Evolutionary conservation across 306 rosid species (phyloP), one percentile per base, ranked within the genome.

Genomic region (Quercus variabilis): DNA sequence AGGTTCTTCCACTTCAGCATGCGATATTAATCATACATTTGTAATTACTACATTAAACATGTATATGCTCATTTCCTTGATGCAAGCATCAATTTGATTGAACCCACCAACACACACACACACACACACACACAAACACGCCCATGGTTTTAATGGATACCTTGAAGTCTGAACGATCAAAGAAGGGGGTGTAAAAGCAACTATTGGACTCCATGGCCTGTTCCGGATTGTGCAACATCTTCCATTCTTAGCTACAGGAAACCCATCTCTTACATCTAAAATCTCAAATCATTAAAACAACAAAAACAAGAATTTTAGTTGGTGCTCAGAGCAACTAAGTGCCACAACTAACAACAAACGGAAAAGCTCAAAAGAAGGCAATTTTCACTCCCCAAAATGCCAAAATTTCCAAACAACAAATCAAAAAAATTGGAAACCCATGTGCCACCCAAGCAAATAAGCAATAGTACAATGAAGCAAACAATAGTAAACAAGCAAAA

Each of bases 231-330:
- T 85, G 25, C 77, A 80, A 77, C 79, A 77, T 73, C 80, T 83
- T 74, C 80, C 88, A 86, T 74, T 89, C 79, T 79, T 79, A 9
- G 74, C 69, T 65, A 85, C 73, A 85, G 54, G 79, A 78, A 59
- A 11, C 46, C 54, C 85, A n/a, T 79, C 71, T 83, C 79, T 89
- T 4, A 80, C 68, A 18, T 84, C 92, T 91, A 60, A 76, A 81
- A 78, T 18, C 69, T 49, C 35, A 35, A 43, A 18, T 52, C 55
- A 78, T 76, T 6, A 28, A 76, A 14, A 2, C 54, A 49, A 31
- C n/a, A 23, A 46, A 15, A 63, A 56, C 12, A 79, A 79, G 35
- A 20, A 57, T 25, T 43, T 3, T 28, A 62, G 18, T 62, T 31
- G 23, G 2, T 6, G 6, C 70, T 64, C 41, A 19, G 15, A 49